Evolutionary conservation across 257 asterid genomes (phyloP).

Genomic region (Fraxinus pennsylvanica): DNA sequence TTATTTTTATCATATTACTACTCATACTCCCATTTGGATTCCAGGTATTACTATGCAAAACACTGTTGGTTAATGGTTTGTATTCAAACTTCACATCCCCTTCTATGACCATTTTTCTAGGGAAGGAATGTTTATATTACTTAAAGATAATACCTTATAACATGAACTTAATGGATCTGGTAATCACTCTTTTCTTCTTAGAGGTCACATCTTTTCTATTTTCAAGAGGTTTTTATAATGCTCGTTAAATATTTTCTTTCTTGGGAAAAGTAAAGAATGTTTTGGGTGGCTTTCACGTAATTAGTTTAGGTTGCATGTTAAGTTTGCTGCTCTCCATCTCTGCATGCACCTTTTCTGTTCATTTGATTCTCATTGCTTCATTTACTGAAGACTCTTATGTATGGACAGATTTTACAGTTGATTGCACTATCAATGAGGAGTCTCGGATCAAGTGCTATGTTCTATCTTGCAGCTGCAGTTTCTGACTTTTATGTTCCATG

Average conservation of each 20-base stretch:
- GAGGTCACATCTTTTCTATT: not conserved
- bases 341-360: not conserved
- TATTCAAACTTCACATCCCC: not conserved
- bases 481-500: slow-evolving; percentile 98
- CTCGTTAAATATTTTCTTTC: not conserved
- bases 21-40: not conserved
- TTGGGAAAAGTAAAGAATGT: not conserved
- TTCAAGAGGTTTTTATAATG: not conserved
- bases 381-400: slow-evolving; percentile 19
- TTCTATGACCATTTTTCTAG: not conserved
- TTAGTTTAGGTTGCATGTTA: not conserved
- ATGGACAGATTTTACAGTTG: slow-evolving; percentile 67
- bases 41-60: not conserved
- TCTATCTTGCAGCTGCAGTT: slow-evolving; percentile 96
- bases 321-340: not conserved
- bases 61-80: not conserved
- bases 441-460: slow-evolving; percentile 66
- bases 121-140: not conserved
- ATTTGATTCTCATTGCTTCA: slow-evolving; percentile 10
- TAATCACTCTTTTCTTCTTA: not conserved
- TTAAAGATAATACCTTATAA: not conserved
- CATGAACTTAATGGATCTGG: not conserved
- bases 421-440: slow-evolving; percentile 59
- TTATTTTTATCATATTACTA: not conserved
- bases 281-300: not conserved